Conservation (phyloP, 2,329 filamentous ascomycete genomes). For the Fusarium penzigii region DNA sequence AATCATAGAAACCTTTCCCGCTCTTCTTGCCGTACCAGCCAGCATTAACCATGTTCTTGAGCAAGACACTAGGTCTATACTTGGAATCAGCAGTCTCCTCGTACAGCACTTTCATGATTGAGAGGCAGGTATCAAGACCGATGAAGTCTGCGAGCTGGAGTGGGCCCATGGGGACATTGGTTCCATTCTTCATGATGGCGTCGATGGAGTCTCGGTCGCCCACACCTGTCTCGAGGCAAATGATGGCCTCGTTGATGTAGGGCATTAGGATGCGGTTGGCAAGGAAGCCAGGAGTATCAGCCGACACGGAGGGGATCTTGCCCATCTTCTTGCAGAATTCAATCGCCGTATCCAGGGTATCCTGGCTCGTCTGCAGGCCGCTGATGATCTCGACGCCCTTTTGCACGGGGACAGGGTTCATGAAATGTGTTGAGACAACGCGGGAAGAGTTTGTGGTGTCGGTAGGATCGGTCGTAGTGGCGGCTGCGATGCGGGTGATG, state of each 20-base stretch:
- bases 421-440: slow-evolving; percentile 96
- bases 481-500: slow-evolving; percentile 92
- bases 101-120: slow-evolving; percentile 96
- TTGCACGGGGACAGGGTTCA: slow-evolving; percentile 97
- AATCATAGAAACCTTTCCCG: slow-evolving; percentile 94
- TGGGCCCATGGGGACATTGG: slow-evolving; percentile 97
- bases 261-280: slow-evolving; percentile 98
- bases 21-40: slow-evolving; percentile 98
- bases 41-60: slow-evolving; percentile 96
- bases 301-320: slow-evolving; percentile 84
- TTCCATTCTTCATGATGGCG: slow-evolving; percentile 98
- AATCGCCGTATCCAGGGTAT: slow-evolving; percentile 79
- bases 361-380: slow-evolving; percentile 83
- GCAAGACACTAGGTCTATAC: slow-evolving; percentile 84
- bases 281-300: slow-evolving; percentile 90
- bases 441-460: slow-evolving; percentile 81
- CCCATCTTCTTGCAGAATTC: slow-evolving; percentile 90
- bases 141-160: slow-evolving; percentile 95
- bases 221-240: slow-evolving; percentile 91
- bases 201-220: slow-evolving; percentile 91
- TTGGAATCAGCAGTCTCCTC: slow-evolving; percentile 93
- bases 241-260: slow-evolving; percentile 97
- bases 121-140: slow-evolving; percentile 90
- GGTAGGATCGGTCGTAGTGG: slow-evolving; percentile 75
- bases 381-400: slow-evolving; percentile 98